Evolutionary conservation across 2,329 filamentous ascomycete genomes (phyloP), one percentile per base, ranked within the genome.

Genomic region (Lecanicillium sp.): DNA sequence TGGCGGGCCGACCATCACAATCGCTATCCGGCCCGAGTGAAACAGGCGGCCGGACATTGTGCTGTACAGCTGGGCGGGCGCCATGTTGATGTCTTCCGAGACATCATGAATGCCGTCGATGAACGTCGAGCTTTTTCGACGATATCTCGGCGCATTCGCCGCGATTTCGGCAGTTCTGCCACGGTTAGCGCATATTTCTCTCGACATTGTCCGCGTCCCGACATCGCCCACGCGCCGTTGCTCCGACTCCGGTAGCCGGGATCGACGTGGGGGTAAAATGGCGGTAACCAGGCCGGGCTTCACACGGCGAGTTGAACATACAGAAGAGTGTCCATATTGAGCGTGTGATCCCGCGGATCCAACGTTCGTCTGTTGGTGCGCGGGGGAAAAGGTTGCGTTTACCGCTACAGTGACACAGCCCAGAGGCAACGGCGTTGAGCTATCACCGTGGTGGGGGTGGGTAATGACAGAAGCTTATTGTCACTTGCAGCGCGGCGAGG

Each of bases 81-180:
- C 93, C 79, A 95, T 81, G 58, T 91, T 74, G 54, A 73, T 69
- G 59, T 89, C 89, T 62, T 90, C 86, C 8, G 87, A 82, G 46
- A 95, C 77, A 73, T 97, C 91, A 69, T 97, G 91, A 60, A 97
- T 96, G 55, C 88, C 91, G 74, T 97, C 93, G 60, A 96, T 90
- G 65, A 94, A 95, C 30, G 90, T 96, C 57, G 90, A 96, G 59
- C 91, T 96, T 69, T 89, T 87, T 60, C 93, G 85, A 55, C 90
- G 84, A 65, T 95, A 95, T 56, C 87, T 84, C 50, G 89, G 88
- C 51, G 90, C 90, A 66, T 87, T 95, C 56, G 87, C 89, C 66
- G 90, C 89, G 58, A 95, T 86, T 64, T 96, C 89, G 60, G 90
- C 89, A 39, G 90, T 96, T 52, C 88, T 93, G 59, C 35, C 48